Evolutionary conservation across 805 yeast genomes (phyloP).

Genomic region (Saccharomycopsis javanensis): DNA sequence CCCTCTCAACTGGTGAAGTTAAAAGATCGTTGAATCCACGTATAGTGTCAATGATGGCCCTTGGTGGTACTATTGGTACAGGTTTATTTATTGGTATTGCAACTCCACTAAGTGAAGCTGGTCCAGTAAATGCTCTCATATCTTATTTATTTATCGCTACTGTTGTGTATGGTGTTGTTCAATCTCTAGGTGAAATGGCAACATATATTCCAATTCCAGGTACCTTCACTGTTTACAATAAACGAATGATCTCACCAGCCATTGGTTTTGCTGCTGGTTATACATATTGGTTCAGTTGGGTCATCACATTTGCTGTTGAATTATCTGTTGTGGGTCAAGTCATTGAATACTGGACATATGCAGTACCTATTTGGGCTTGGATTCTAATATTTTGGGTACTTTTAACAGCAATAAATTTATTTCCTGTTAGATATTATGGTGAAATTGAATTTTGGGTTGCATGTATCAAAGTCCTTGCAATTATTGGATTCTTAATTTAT

Average conservation of each 20-base stretch:
- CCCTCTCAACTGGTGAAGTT: slow-evolving; percentile 27
- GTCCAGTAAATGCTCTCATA: slow-evolving; percentile 55
- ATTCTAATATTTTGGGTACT: slow-evolving; percentile 42
- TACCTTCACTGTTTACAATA: slow-evolving; percentile 53
- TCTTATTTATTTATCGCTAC: slow-evolving; percentile 55
- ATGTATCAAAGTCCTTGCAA: slow-evolving; percentile 42
- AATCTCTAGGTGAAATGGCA: slow-evolving; percentile 67
- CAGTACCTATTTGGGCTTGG: slow-evolving; percentile 55
- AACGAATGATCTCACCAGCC: slow-evolving; percentile 52
- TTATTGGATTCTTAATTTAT: slow-evolving; percentile 43
- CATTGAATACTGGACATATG: slow-evolving; percentile 41
- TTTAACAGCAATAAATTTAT: slow-evolving; percentile 35
- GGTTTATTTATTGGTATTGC: slow-evolving; percentile 59
- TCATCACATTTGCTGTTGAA: slow-evolving; percentile 57
- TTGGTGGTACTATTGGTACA: slow-evolving; percentile 69
- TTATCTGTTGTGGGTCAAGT: slow-evolving; percentile 48
- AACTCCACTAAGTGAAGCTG: slow-evolving; percentile 42
- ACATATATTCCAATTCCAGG: slow-evolving; percentile 54
- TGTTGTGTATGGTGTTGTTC: slow-evolving; percentile 50
- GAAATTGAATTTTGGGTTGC: slow-evolving; percentile 53
- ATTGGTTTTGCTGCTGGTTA: slow-evolving; percentile 62
- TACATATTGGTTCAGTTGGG: slow-evolving; percentile 67
- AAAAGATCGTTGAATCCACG: slow-evolving; percentile 51
- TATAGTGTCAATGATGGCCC: slow-evolving; percentile 61
- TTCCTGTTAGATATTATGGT: slow-evolving; percentile 48